These are phyloP conservation scores for Manihot esculenta DNA, from an alignment of 441 rosid genomes.

Conservation along the genomic window DNA sequence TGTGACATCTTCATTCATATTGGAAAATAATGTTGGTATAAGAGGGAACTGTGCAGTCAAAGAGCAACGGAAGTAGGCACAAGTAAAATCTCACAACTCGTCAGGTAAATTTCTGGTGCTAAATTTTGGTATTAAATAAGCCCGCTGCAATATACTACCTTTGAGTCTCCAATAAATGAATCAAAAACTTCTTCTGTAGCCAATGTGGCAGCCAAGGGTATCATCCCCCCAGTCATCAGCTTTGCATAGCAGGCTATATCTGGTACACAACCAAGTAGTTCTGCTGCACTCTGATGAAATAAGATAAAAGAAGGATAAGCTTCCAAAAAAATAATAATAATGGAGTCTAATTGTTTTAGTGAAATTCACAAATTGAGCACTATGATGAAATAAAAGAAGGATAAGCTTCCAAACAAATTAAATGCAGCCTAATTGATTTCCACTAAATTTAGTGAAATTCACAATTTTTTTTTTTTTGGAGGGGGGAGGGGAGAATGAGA, in stretches of 20 bases:
- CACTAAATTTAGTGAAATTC: conserved; percentile 17
- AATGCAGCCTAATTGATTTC: conserved; percentile 3
- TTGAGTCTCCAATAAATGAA: conserved; percentile 83
- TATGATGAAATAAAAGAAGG: no score
- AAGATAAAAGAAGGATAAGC: conserved; percentile 25
- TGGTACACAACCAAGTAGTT: conserved; percentile 72
- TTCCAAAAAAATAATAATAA: no score
- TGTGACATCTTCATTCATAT: not conserved
- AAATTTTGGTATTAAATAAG: conserved; percentile 6
- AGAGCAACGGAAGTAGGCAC: not conserved
- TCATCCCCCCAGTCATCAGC: conserved; percentile 87
- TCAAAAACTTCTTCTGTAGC: conserved; percentile 66
- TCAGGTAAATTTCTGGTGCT: not conserved
- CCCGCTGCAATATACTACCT: conserved; percentile 41
- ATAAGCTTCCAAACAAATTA: conserved; percentile 19
- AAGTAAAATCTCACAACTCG: conserved; percentile 7
- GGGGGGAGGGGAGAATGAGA: not conserved
- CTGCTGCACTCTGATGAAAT: conserved; percentile 57
- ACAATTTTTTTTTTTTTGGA: no score
- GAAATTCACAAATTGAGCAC: conserved; percentile 22
- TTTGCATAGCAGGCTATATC: conserved; percentile 95
- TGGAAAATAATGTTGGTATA: not conserved
- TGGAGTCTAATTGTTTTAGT: conserved; percentile 17
- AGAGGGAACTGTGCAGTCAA: no score
- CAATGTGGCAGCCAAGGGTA: conserved; percentile 90